phyloP scores from a whole-genome alignment of 2,329 filamentous ascomycete genomes.

The Aspergillus udagawae region DNA sequence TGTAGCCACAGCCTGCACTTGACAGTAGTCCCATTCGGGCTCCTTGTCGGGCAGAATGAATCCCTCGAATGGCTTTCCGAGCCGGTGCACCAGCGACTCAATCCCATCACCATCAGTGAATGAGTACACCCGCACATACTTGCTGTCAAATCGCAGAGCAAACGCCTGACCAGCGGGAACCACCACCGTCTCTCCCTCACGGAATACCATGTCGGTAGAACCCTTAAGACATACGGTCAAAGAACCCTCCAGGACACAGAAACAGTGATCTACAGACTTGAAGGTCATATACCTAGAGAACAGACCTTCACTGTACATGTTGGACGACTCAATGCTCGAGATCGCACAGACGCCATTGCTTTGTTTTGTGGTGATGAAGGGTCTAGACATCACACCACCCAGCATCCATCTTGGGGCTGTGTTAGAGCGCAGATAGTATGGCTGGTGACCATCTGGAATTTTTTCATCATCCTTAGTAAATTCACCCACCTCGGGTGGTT shows the following conservation, averaged over 20 bases:
- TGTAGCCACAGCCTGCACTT: constrained; percentile 16
- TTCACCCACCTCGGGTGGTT: constrained; percentile 38
- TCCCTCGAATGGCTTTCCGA: constrained; percentile 32
- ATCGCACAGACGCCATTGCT: constrained; percentile 50
- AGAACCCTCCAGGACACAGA: constrained; percentile 47
- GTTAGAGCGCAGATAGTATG: constrained; percentile 52
- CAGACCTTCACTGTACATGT: constrained; percentile 33
- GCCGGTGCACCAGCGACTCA: constrained; percentile 42
- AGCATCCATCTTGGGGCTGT: constrained; percentile 34
- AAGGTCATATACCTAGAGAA: constrained; percentile 43
- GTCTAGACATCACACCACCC: constrained; percentile 34
- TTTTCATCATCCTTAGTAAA: constrained; percentile 23
- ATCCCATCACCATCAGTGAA: constrained; percentile 51
- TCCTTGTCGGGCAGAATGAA: constrained; percentile 40
- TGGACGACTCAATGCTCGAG: constrained; percentile 46
- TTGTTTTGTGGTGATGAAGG: constrained; percentile 48
- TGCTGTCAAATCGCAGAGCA: constrained; percentile 42
- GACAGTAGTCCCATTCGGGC: constrained; percentile 20
- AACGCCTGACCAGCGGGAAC: constrained; percentile 48
- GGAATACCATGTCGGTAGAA: constrained; percentile 30
- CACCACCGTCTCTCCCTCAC: constrained; percentile 49
- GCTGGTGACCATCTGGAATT: constrained; percentile 23
- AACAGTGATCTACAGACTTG: constrained; percentile 48
- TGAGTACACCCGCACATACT: constrained; percentile 46
- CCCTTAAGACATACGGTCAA: constrained; percentile 41